Conservation (phyloP, 2,329 filamentous ascomycete species). For the Geosmithia morbida region DNA sequence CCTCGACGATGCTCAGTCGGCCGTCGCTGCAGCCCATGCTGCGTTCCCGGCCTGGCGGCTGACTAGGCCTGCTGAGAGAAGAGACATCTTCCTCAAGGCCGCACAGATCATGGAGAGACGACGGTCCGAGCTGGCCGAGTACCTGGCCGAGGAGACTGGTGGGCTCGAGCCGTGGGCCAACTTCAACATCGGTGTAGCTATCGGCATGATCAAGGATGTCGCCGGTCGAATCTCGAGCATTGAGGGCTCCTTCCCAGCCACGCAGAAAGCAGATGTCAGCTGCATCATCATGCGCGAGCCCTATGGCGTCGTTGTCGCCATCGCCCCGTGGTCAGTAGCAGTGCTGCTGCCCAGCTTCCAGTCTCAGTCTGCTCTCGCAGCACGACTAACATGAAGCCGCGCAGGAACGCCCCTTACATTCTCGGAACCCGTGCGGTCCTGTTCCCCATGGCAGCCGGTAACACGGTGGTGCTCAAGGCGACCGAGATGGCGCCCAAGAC, state of each 20-base stretch:
- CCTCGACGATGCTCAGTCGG: slow-evolving; percentile 37
- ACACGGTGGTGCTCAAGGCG: slow-evolving; percentile 61
- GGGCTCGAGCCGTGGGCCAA: slow-evolving; percentile 20
- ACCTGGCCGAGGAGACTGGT: slow-evolving; percentile 39
- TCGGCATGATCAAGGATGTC: slow-evolving; percentile 25
- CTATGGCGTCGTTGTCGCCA: slow-evolving; percentile 63
- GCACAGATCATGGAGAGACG: slow-evolving; percentile 48
- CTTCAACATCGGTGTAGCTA: slow-evolving; percentile 21
- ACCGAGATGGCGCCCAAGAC: slow-evolving; percentile 53
- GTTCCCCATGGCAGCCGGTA: slow-evolving; percentile 61
- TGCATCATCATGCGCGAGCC: slow-evolving; percentile 62
- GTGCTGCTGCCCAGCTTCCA: too few relatives aligned
- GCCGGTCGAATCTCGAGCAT: slow-evolving; percentile 25
- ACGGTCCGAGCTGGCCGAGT: slow-evolving; percentile 42
- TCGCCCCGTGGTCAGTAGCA: slow-evolving; percentile 61
- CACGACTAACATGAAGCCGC: not conserved
- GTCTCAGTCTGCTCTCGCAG: not conserved
- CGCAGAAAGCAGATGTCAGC: slow-evolving; percentile 14
- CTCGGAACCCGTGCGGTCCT: slow-evolving; percentile 39
- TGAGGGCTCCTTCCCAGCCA: slow-evolving; percentile 19
- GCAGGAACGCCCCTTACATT: slow-evolving; percentile 43
- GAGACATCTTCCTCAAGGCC: slow-evolving; percentile 56
- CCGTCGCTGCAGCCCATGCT: slow-evolving; percentile 39
- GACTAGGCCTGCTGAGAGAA: slow-evolving; percentile 43
- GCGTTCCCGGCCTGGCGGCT: slow-evolving; percentile 59